These are phyloP conservation scores for Stereum hirsutum DNA, from an alignment of 1,284 basidiomycete genomes.

Conservation along the genomic window DNA sequence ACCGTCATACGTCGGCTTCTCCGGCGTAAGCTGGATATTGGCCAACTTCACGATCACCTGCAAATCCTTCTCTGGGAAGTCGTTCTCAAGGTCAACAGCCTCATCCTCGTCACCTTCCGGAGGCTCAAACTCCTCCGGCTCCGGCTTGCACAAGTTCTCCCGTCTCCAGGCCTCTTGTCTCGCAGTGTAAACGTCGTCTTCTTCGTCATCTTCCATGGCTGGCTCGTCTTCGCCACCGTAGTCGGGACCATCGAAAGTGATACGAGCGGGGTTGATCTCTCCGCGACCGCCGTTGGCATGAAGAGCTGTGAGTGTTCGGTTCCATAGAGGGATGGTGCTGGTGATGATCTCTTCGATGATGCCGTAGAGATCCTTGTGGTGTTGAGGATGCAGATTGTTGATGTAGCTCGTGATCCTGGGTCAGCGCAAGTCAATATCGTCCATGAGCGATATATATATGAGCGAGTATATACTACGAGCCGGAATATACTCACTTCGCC, in stretches of 20 bases:
- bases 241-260: neutral
- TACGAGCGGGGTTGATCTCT: neutral
- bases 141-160: neutral
- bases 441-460: neutral
- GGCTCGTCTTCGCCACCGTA: neutral
- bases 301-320: neutral
- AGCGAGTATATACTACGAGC: neutral
- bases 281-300: neutral
- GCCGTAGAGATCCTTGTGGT: conserved; percentile 19
- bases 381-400: conserved; percentile 24
- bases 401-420: conserved; percentile 11
- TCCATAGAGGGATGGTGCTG: neutral
- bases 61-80: conserved; percentile 15
- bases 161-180: neutral
- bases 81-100: neutral
- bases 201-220: neutral
- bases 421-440: neutral
- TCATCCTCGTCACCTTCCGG: neutral
- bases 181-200: too few species aligned
- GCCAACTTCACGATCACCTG: conserved; percentile 45
- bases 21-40: conserved; percentile 37
- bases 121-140: neutral
- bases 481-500: neutral
- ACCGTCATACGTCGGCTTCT: conserved; percentile 22
- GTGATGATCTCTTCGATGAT: conserved; percentile 22